These are phyloP conservation scores for Penicillium sclerotiorum DNA, from an alignment of 2,329 filamentous ascomycete genomes.

Conservation along the genomic window DNA sequence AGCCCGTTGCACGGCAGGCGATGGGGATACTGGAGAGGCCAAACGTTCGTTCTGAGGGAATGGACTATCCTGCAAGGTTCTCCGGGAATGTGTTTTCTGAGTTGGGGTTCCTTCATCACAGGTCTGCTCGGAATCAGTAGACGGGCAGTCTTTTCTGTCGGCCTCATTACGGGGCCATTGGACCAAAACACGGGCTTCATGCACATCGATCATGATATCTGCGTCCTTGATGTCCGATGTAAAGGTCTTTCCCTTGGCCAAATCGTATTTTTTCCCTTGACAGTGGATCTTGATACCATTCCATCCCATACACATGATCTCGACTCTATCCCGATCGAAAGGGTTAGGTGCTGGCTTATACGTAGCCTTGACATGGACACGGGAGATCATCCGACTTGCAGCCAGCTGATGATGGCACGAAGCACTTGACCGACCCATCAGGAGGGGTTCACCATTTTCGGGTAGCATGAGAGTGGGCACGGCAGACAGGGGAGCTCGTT, in stretches of 20 bases:
- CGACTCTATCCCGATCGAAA: constrained; percentile 74
- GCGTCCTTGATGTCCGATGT: constrained; percentile 83
- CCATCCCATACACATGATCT: constrained; percentile 92
- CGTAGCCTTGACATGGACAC: constrained; percentile 85
- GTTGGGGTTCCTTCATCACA: constrained; percentile 63
- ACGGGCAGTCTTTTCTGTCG: constrained; percentile 52
- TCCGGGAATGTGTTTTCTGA: constrained; percentile 33
- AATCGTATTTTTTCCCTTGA: constrained; percentile 80
- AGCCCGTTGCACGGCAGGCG: constrained; percentile 55
- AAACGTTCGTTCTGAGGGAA: constrained; percentile 65
- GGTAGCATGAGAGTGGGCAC: constrained; percentile 82
- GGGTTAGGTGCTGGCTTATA: constrained; percentile 72
- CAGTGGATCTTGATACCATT: constrained; percentile 94
- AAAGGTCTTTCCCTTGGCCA: constrained; percentile 86
- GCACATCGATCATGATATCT: constrained; percentile 94
- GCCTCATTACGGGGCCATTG: constrained; percentile 72
- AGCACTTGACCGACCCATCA: constrained; percentile 92
- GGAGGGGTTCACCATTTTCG: constrained; percentile 75
- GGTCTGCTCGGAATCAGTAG: constrained; percentile 65
- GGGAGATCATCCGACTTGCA: constrained; percentile 87
- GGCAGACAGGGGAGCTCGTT: constrained; percentile 79
- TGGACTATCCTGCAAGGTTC: constrained; percentile 42
- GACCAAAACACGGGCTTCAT: constrained; percentile 85
- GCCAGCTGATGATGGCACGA: constrained; percentile 96
- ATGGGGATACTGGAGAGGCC: constrained; percentile 76